Evolutionary conservation across 768 basidiomycete genomes (phyloP), one percentile per base, ranked within the genome.

Genomic region (Pulveroboletus sp.): DNA sequence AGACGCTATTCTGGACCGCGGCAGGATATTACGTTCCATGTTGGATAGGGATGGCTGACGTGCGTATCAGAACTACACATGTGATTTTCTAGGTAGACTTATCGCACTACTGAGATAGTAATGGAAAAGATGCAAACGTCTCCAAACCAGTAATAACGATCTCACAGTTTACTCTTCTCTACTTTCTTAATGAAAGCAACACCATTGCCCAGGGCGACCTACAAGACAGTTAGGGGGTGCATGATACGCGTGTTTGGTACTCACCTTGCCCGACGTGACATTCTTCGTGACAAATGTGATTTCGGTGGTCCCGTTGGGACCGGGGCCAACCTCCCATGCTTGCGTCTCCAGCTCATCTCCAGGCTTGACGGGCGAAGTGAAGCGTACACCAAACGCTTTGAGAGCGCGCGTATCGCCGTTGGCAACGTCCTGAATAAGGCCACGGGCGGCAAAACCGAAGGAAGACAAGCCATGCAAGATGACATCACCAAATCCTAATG

Each of bases 381-480:
- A 94, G 23, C 87, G 75, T 25, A 76, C 83, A 13, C 84, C 84
- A 60, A 87, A 86, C 57, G 81, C 73, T 52, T 75, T 81, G 52
- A 94, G 70, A 2, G 84, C 73, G 4, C 72, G 71, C 3, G 85
- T 76, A 54, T 87, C 79, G 37, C 77, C 77, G 0, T 74, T 77
- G 0, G 81, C 88, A 12, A 84, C 75, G 2, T 75, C 74, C 49
- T 77, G 75, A 52, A 94, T 73, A 45, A 94, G 68, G 2, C 81
- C 87, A 36, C 90, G 82, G 4, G 88, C 92, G 8, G 76, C 86
- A 62, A 91, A 91, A 10, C 91, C 91, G 62, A 79, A 93, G 0
- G 85, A 81, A 17, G 86, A 84, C 21, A 94, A 75, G 24, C 91
- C 91, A 61, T 94, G 91, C 3, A 94, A 76, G 58, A 94, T 92